Evolutionary conservation across 2,329 filamentous ascomycete genomes (phyloP).

Genomic region (Venturia carpophila): DNA sequence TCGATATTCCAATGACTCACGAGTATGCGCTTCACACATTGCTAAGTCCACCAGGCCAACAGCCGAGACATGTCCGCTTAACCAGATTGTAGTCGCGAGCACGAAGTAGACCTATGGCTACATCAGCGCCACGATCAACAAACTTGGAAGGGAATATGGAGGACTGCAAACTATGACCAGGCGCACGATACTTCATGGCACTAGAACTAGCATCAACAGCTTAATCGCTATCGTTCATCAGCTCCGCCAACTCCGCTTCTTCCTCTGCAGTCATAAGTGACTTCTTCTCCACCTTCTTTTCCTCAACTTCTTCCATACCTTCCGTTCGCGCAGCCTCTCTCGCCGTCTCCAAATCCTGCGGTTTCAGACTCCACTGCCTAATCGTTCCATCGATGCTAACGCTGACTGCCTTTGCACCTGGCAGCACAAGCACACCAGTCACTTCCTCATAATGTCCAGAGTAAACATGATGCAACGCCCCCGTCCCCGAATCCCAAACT

Average conservation of each 20-base stretch:
- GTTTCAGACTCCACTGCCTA: conserved; percentile 69
- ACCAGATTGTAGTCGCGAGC: not conserved
- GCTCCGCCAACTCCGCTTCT: conserved; percentile 80
- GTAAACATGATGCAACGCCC: conserved; percentile 64
- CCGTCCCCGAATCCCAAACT: conserved; percentile 71
- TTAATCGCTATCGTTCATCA: conserved; percentile 71
- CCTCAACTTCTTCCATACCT: conserved; percentile 38
- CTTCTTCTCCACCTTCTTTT: conserved; percentile 38
- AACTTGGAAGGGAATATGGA: not conserved
- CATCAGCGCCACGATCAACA: not conserved
- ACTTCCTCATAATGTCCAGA: conserved; percentile 90
- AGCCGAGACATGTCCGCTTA: not conserved
- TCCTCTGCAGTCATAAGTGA: conserved; percentile 73
- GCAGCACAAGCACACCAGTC: conserved; percentile 61
- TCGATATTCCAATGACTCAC: not conserved
- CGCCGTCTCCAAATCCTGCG: conserved; percentile 50
- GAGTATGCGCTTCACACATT: not conserved
- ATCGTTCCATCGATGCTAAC: conserved; percentile 87
- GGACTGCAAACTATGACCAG: not conserved
- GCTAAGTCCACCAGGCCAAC: not conserved
- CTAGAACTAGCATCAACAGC: not conserved
- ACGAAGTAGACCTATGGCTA: not conserved
- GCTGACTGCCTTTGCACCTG: conserved; percentile 56
- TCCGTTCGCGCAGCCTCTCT: conserved; percentile 42
- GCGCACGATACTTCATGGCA: not conserved